Evolutionary conservation across 2,329 filamentous ascomycete genomes (phyloP).

Genomic region (Apiospora aurea): DNA sequence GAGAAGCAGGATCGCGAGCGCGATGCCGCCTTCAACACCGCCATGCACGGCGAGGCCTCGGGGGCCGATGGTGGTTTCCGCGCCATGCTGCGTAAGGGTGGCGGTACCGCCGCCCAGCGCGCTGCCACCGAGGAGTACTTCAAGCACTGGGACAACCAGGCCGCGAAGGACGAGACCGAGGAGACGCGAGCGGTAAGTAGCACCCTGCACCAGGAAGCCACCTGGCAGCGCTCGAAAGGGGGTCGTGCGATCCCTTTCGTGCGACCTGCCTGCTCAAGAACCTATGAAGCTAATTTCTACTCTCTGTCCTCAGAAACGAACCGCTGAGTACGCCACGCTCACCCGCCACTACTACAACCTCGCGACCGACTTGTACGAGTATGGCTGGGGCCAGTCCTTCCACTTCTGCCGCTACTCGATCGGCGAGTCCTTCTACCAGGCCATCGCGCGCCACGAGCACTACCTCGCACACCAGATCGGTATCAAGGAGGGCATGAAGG

Average conservation of each 20-base stretch:
- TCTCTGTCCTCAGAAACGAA: slow-evolving; percentile 65
- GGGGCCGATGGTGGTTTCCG: slow-evolving; percentile 74
- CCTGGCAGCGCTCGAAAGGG: not conserved
- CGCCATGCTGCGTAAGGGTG: slow-evolving; percentile 86
- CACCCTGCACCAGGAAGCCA: not conserved
- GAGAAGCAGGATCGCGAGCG: slow-evolving; percentile 84
- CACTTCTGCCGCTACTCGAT: slow-evolving; percentile 95
- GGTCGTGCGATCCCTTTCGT: not conserved
- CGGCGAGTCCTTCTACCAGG: slow-evolving; percentile 87
- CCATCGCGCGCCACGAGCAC: slow-evolving; percentile 96
- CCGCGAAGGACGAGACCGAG: slow-evolving; percentile 79
- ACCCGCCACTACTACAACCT: slow-evolving; percentile 98
- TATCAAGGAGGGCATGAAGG: slow-evolving; percentile 84
- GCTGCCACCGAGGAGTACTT: slow-evolving; percentile 91
- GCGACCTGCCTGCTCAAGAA: not conserved
- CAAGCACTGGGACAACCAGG: slow-evolving; percentile 94
- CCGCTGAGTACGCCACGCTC: slow-evolving; percentile 89
- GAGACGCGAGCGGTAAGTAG: slow-evolving; percentile 76
- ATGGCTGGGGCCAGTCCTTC: slow-evolving; percentile 95
- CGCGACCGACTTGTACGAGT: slow-evolving; percentile 95
- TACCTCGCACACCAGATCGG: slow-evolving; percentile 92
- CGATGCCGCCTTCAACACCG: slow-evolving; percentile 91
- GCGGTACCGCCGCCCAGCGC: slow-evolving; percentile 67
- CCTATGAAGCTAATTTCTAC: slow-evolving; percentile 27
- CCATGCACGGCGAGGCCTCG: slow-evolving; percentile 78